Percentiles rank a stretch among this genome's conserved stretches.
These are phyloP conservation scores for Fragilaria radians DNA, from an alignment of 108 stramenopile species.

Conservation along the genomic window DNA sequence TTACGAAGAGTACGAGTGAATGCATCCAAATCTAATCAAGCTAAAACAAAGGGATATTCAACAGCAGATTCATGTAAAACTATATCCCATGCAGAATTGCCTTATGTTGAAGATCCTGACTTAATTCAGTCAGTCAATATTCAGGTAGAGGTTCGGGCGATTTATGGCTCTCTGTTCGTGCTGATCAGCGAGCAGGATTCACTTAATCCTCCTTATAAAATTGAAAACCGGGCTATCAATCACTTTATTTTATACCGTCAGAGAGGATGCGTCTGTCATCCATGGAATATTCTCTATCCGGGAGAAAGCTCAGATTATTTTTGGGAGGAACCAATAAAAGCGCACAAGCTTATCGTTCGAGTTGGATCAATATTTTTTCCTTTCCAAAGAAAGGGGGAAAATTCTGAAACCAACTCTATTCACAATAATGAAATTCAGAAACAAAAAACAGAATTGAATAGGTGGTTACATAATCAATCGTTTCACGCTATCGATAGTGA, in stretches of 20 bases:
- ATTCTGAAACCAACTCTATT: not conserved
- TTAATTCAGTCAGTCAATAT: too few relatives aligned
- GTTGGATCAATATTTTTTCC: conserved; percentile 31
- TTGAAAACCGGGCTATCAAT: conserved; percentile 79
- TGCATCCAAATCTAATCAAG: conserved; percentile 8
- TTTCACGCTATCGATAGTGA: conserved; percentile 61
- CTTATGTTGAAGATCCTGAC: not conserved
- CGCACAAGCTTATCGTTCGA: conserved; percentile 72
- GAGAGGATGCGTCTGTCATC: conserved; percentile 61
- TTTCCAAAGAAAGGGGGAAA: conserved; percentile 2
- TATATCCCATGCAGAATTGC: too few relatives aligned
- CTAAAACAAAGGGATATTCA: too few relatives aligned
- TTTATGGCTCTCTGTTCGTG: conserved; percentile 80
- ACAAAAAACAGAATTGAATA: conserved; percentile 6
- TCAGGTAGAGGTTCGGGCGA: conserved; percentile 74
- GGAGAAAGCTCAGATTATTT: conserved; percentile 68
- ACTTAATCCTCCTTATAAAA: conserved; percentile 59
- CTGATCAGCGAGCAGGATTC: conserved; percentile 47
- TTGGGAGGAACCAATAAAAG: conserved; percentile 87
- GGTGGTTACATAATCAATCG: conserved; percentile 26
- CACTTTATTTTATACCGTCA: conserved; percentile 80
- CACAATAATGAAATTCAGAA: conserved; percentile 7
- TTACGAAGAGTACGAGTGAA: conserved; percentile 66
- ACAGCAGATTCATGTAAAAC: too few relatives aligned
- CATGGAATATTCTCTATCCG: conserved; percentile 68